Percentiles rank a stretch among this genome's conserved stretches.
phyloP scores from a whole-genome alignment of 768 basidiomycete genomes.

The Kwoniella newhampshirensis region DNA sequence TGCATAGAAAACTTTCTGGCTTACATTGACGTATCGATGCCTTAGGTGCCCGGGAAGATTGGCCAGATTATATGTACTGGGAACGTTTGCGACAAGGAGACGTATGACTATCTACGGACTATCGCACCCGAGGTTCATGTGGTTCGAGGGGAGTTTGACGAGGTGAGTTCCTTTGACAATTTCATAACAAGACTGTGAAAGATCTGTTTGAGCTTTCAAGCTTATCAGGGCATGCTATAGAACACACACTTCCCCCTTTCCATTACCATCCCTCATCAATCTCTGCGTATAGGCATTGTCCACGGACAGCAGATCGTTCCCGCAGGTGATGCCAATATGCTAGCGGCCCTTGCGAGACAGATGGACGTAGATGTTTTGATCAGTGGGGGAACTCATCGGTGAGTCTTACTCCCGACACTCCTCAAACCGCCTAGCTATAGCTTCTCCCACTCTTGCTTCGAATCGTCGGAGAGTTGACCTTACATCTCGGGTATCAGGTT shows the following conservation, averaged over 20 bases:
- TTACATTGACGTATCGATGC: background rate
- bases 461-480: no score
- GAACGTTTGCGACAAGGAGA: slow-evolving; percentile 95
- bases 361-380: slow-evolving; percentile 97
- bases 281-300: slow-evolving; percentile 86
- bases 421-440: no score
- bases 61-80: slow-evolving; percentile 97
- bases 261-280: slow-evolving; percentile 72
- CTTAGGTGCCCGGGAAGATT: slow-evolving; percentile 82
- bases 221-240: slow-evolving; percentile 50
- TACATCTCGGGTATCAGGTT: no score
- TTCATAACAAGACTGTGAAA: no score
- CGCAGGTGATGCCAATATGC: slow-evolving; percentile 84
- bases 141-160: slow-evolving; percentile 93
- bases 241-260: slow-evolving; percentile 75
- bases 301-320: slow-evolving; percentile 94
- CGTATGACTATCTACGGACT: slow-evolving; percentile 90
- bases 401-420: no score
- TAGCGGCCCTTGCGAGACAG: slow-evolving; percentile 81
- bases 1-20: no score
- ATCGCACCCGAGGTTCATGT: slow-evolving; percentile 91
- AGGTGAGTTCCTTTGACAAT: slow-evolving; percentile 60
- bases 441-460: no score
- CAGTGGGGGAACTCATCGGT: slow-evolving; percentile 93
- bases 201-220: background rate